Percentiles rank a stretch among this genome's conserved stretches.
These are phyloP conservation scores for Acidomyces sp. DNA, from an alignment of 495 filamentous ascomycete genomes.

Conservation along the genomic window DNA sequence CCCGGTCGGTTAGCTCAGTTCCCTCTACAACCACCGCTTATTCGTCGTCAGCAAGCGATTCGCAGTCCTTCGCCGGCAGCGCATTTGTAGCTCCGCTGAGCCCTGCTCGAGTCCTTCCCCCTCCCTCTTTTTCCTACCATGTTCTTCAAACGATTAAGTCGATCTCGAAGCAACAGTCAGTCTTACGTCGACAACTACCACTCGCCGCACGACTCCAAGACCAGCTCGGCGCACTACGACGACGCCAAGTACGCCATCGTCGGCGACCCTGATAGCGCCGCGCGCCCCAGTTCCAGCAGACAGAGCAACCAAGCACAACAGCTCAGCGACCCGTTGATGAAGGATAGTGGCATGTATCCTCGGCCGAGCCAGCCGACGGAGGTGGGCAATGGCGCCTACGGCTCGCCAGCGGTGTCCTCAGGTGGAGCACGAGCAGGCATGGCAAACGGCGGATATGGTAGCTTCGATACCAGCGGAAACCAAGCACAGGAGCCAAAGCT, in stretches of 20 bases:
- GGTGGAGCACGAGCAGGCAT: constrained; percentile 4
- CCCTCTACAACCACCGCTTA: no score
- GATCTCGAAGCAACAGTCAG: constrained; percentile 18
- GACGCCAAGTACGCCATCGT: constrained; percentile 8
- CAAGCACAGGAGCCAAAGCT: not conserved
- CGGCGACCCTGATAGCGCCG: constrained; percentile 1
- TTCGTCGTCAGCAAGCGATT: no score
- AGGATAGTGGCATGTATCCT: constrained; percentile 17
- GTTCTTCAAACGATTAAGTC: constrained; percentile 27
- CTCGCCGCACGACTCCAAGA: constrained; percentile 16
- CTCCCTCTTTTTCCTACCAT: constrained; percentile 17
- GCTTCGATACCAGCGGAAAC: constrained; percentile 6
- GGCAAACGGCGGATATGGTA: constrained; percentile 12
- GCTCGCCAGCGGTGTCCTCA: constrained; percentile 9
- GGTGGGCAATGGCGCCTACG: constrained; percentile 6
- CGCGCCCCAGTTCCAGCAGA: constrained; percentile 6
- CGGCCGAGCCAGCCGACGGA: constrained; percentile 15
- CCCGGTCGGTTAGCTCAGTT: no score
- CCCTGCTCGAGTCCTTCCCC: constrained; percentile 4
- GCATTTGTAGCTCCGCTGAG: constrained; percentile 1
- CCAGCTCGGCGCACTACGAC: constrained; percentile 16
- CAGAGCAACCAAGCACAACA: constrained; percentile 6
- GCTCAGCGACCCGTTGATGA: constrained; percentile 3
- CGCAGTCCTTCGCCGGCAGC: no score
- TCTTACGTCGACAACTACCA: constrained; percentile 24